Percentiles rank a stretch among this genome's conserved stretches.
These are phyloP conservation scores for Saccharomycopsis phalli DNA, from an alignment of 1,139 yeast genomes.

Conservation along the genomic window DNA sequence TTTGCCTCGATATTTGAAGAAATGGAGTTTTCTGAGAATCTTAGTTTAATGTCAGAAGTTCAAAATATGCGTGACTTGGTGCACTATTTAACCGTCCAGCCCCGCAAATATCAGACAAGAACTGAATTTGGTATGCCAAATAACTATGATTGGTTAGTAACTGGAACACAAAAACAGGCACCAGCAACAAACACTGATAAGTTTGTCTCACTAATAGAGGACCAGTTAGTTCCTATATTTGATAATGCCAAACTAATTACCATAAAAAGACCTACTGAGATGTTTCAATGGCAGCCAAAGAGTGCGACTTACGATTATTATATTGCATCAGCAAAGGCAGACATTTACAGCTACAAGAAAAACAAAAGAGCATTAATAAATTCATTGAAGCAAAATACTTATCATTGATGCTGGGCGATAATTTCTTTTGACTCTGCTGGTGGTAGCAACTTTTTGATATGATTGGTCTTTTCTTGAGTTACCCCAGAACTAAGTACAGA, in stretches of 20 bases:
- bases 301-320: constrained; percentile 5
- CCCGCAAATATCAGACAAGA: no score
- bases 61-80: constrained; percentile 13
- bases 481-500: constrained; percentile 12
- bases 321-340: constrained; percentile 3
- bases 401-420: constrained; percentile 3
- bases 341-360: constrained; percentile 4
- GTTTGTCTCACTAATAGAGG: background rate
- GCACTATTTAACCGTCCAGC: constrained; percentile 5
- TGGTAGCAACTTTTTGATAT: constrained; percentile 2
- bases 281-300: constrained; percentile 11
- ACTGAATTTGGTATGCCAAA: background rate
- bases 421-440: constrained; percentile 2
- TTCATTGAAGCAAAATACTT: background rate
- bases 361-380: background rate
- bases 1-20: constrained; percentile 15
- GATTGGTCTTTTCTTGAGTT: constrained; percentile 5
- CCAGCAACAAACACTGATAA: background rate
- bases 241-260: constrained; percentile 1
- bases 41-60: constrained; percentile 17
- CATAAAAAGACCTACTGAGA: constrained; percentile 1
- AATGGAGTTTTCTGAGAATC: constrained; percentile 11
- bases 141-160: background rate
- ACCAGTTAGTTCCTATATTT: background rate
- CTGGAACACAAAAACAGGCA: background rate